Base-by-base conservation (phyloP, 306 rosid genomes). In the Medicago truncatula region DNA sequence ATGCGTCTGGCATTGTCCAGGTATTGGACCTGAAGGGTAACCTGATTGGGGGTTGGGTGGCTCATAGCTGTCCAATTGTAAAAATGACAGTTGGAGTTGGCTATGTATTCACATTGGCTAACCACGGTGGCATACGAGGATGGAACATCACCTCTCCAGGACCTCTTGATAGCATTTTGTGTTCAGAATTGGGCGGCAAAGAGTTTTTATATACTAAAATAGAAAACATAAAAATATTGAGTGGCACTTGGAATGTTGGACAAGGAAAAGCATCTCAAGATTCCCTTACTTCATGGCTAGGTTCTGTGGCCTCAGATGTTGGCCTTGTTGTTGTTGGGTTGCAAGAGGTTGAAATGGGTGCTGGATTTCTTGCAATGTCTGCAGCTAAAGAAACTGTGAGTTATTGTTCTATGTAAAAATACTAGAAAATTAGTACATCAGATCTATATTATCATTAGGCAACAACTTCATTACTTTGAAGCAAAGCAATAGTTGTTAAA, bases 291-390 rank as follows among this genome's bases (percentile, higher is more conserved):
- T 89, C 93, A 65, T 95, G 98, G 98, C 89, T 95, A 18, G 93
- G 97, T 63, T 86, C 91, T 74, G 97, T 80, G 74, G 88, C 87
- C 69, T 84, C 90, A 80, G 90, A 88, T 85, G 96, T 82, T 74
- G 90, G 91, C 71, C 85, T 95, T 67, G 92, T 95, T 67, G 96
- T 95, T 74, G 93, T 92, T 78, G 98, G 98, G 85, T 78, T 95
- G 96, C 98, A 95, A 87, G 98, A 95, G 83, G 96, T 95, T 89
- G 98, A 95, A 84, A 95, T 92, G 98, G 98, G 98, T 6, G 98
- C 98, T 85, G 98, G 97, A 53, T 92, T 95, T 83, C 97, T 95
- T 20, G 98, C 98, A 62, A 85, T 92, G 93, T 92, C 98, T 78
- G 98, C 97, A 69, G 98, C 98, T 81, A 92, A 87, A 88, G 98